Conservation (phyloP, 305 asterid species). For the Solanum hybrid region DNA sequence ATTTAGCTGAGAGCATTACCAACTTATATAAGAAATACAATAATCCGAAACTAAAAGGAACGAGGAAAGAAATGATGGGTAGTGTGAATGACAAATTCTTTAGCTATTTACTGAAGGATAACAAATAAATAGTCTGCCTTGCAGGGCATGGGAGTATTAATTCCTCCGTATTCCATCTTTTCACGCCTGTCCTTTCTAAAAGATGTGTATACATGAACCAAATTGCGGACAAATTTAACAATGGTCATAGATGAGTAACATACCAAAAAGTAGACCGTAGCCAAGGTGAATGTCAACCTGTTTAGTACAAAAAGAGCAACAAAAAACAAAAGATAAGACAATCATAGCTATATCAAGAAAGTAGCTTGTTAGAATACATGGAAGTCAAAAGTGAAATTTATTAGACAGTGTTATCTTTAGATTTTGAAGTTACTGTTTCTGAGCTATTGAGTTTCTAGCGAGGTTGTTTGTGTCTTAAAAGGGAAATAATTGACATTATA, state of each 20-base stretch:
- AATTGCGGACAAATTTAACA: not conserved
- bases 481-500: not conserved
- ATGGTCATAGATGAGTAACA: slow-evolving; percentile 16
- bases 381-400: not conserved
- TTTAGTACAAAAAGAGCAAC: slow-evolving; percentile 25
- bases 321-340: not conserved
- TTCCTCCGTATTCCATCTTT: not conserved
- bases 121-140: not conserved
- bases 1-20: slow-evolving; percentile 7
- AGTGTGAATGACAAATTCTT: not conserved
- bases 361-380: not conserved
- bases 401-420: not conserved
- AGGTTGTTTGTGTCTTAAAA: not conserved
- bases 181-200: not conserved
- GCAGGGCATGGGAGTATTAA: not conserved
- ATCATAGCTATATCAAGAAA: not conserved
- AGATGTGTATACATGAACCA: not conserved
- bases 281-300: slow-evolving; percentile 90
- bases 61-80: not conserved
- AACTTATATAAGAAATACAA: not conserved
- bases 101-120: not conserved
- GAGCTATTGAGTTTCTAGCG: not conserved
- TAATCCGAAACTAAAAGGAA: not conserved
- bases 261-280: slow-evolving; percentile 82
- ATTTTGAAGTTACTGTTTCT: not conserved